Conservation (phyloP, 768 basidiomycete genomes). For the Lactarius sanguifluus region DNA sequence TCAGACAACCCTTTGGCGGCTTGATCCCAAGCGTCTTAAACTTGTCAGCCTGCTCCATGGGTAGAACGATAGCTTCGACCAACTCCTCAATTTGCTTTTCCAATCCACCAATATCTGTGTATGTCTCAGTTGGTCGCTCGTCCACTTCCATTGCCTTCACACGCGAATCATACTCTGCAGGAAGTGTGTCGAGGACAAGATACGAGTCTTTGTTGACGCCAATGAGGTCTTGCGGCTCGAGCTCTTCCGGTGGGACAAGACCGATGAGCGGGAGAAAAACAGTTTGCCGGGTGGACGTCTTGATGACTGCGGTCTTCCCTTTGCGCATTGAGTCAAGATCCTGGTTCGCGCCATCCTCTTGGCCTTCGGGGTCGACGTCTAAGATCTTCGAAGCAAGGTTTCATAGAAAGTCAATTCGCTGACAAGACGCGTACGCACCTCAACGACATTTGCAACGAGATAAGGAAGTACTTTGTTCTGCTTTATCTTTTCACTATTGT, state of each 20-base stretch:
- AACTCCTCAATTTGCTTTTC: conserved; percentile 99
- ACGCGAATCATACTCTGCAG: conserved; percentile 95
- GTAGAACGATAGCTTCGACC: conserved; percentile 95
- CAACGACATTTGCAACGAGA: conserved; percentile 95
- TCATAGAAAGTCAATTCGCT: not conserved
- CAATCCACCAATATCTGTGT: conserved; percentile 95
- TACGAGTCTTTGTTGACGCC: conserved; percentile 99
- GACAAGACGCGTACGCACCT: conserved; percentile 53
- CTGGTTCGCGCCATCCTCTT: conserved; percentile 94
- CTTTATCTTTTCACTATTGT: conserved; percentile 97
- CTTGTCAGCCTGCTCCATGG: conserved; percentile 98
- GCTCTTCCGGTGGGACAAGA: conserved; percentile 88
- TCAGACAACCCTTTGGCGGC: conserved; percentile 95
- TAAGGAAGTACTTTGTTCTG: conserved; percentile 99
- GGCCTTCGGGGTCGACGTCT: conserved; percentile 88
- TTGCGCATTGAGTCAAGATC: conserved; percentile 95
- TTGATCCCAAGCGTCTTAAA: conserved; percentile 98
- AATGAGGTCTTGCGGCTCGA: conserved; percentile 91
- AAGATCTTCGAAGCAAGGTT: conserved; percentile 61
- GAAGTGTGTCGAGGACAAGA: conserved; percentile 91
- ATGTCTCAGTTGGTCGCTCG: conserved; percentile 94
- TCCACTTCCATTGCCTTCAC: conserved; percentile 99
- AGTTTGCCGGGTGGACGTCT: conserved; percentile 97
- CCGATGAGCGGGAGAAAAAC: conserved; percentile 98
- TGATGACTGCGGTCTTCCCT: conserved; percentile 98